Percentiles rank a stretch among this genome's conserved stretches.
Conservation (phyloP, 495 filamentous ascomycete genomes). For the Durotheca rogersii region DNA sequence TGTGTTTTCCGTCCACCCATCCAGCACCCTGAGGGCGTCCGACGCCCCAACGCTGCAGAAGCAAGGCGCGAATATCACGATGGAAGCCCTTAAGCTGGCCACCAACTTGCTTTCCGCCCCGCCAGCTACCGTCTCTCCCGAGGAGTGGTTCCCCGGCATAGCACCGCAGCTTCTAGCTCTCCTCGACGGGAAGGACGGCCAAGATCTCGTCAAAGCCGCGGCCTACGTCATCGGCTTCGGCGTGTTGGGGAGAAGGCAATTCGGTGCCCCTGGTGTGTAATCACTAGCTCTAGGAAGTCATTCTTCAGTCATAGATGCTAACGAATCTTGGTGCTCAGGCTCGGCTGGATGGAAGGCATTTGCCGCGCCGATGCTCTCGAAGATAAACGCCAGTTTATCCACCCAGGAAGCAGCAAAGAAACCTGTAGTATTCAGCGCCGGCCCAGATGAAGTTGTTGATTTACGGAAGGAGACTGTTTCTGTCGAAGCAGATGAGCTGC, state of each 20-base stretch:
- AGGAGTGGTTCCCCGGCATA: constrained; percentile 62
- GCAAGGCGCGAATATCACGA: constrained; percentile 64
- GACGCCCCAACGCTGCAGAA: constrained; percentile 46
- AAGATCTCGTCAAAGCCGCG: constrained; percentile 64
- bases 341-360: constrained; percentile 70
- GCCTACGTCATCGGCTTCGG: constrained; percentile 75
- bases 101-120: constrained; percentile 63
- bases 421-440: constrained; percentile 22
- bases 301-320: constrained; percentile 1
- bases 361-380: constrained; percentile 62
- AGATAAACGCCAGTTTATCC: constrained; percentile 57
- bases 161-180: constrained; percentile 66
- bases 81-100: constrained; percentile 69
- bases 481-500: constrained; percentile 46
- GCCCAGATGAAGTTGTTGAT: constrained; percentile 41
- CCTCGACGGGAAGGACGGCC: constrained; percentile 64
- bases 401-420: constrained; percentile 5
- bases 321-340: constrained; percentile 36
- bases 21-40: constrained; percentile 40
- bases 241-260: constrained; percentile 64
- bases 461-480: constrained; percentile 42
- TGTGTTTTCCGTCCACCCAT: constrained; percentile 60
- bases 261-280: constrained; percentile 63
- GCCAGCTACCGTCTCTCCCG: constrained; percentile 57
- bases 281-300: not conserved